Evolutionary conservation across 2,329 filamentous ascomycete species (phyloP).

Genomic region (Orbilia javanica): DNA sequence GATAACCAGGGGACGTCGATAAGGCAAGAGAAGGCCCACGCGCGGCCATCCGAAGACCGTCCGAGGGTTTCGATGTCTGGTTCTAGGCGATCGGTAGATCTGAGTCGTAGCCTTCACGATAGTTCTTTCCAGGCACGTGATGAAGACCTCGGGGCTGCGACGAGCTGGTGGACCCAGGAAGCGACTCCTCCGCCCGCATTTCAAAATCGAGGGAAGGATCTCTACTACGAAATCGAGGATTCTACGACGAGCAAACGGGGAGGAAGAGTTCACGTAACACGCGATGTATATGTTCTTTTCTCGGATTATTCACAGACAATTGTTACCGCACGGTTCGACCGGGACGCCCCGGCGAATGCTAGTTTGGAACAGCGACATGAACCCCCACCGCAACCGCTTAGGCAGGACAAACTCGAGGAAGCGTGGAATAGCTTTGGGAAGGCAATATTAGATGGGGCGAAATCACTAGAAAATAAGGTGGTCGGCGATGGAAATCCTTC

Average conservation of each 20-base stretch:
- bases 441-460: slow-evolving; percentile 78
- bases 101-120: slow-evolving; percentile 80
- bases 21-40: slow-evolving; percentile 23
- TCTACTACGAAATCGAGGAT: slow-evolving; percentile 86
- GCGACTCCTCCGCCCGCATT: slow-evolving; percentile 84
- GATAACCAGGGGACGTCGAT: slow-evolving; percentile 59
- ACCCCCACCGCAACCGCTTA: slow-evolving; percentile 80
- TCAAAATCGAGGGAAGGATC: slow-evolving; percentile 80
- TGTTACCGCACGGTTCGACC: slow-evolving; percentile 83
- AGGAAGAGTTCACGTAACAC: slow-evolving; percentile 78
- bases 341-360: slow-evolving; percentile 78
- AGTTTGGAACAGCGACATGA: slow-evolving; percentile 88
- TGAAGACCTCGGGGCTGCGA: slow-evolving; percentile 79
- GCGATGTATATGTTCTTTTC: slow-evolving; percentile 88
- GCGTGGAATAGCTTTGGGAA: slow-evolving; percentile 84
- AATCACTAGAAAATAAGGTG: slow-evolving; percentile 79
- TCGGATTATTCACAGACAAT: slow-evolving; percentile 97
- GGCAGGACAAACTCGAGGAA: slow-evolving; percentile 92
- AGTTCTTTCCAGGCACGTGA: slow-evolving; percentile 81
- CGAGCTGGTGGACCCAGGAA: slow-evolving; percentile 88
- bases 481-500: slow-evolving; percentile 87
- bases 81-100: slow-evolving; percentile 75
- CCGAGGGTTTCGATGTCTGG: slow-evolving; percentile 38
- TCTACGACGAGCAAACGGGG: slow-evolving; percentile 77
- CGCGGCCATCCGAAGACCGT: slow-evolving; percentile 43